Evolutionary conservation across 441 rosid genomes (phyloP), one percentile per base, ranked within the genome.

Genomic region (Populus tomentosa): DNA sequence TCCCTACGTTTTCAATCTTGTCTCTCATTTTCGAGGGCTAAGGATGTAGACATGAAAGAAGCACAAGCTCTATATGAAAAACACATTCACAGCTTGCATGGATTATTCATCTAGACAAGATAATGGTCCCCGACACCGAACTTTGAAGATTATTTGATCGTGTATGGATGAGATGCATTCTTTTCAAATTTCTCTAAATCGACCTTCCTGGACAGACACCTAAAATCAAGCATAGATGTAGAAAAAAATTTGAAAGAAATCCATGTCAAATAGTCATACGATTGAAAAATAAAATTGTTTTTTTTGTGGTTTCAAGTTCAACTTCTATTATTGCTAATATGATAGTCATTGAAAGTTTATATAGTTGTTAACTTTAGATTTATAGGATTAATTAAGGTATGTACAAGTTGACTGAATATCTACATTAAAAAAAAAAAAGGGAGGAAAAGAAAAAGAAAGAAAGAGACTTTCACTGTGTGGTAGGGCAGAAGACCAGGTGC

Each of bases 151-250:
- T 21, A 28, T 28, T 28, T 30, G 69, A 35, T 33, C 35, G 26
- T 61, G 32, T n/a, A 61, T 23, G 53, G 68, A 61, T 21, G 33
- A 67, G 75, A 73, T 63, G 76, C 76, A 63, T 68, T 63, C 69
- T 73, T 73, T 36, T 35, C 76, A 13, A 38, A 35, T 73, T 36
- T 4, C 59, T 23, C 18, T 11, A 7, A 11, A 21, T n/a, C 24
- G 0, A 6, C 11, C 7, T 7, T 35, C 18, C 9, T 50, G 24
- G 64, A 50, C 24, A 8, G 26, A 8, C 33, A 24, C 0, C 61
- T 42, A 21, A 38, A 36, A 10, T 5, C 1, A 69, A 16, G 32
- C 1, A 24, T 50, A 24, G 0, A 9, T 50, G 7, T 16, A 26
- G 36, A 6, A 71, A 4, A 6, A 21, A n/a, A 0, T 10, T 30